Evolutionary conservation across 2,329 filamentous ascomycete genomes (phyloP), one percentile per base, ranked within the genome.

Genomic region (Fusarium buharicum): DNA sequence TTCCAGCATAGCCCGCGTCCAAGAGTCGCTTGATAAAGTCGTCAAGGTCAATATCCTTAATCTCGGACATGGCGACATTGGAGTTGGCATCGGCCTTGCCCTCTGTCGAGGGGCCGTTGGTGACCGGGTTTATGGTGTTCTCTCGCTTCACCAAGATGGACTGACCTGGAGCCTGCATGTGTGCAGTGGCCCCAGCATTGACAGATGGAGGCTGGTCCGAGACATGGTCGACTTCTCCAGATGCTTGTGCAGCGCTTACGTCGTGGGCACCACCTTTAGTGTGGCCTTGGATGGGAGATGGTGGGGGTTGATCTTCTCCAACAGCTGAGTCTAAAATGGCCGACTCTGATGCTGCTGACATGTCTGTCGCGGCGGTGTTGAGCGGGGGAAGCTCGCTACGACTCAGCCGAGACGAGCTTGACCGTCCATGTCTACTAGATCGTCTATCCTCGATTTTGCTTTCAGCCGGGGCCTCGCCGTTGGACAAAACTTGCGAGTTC

Each of bases 11-110:
- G 12, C 91, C 95, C 10, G 95, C 94, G 76, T 99, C 95, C 50
- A 99, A 82, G 38, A 99, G 85, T 38, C 95, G 88, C 71, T 93
- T 93, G 74, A 99, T 99, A 83, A 96, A 97, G 73, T 99, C 95
- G 73, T 99, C 95, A 27, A 99, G 82, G 74, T 99, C 95, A 68
- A 95, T 91, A 31, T 93, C 87, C 76, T 97, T 97, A 72, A 98
- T 86, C 18, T 96, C 92, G 51, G 90, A 88, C 84, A 98, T 96
- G 62, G 91, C 90, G 77, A 97, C 90, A 50, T 79, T 81, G 8
- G 78, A 74, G 51, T 75, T 75, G 4, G 78, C 74, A 41, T 88
- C 85, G 18, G 65, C 52, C 57, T 73, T 76, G 50, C 62, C 75
- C 8, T 80, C 77, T 52, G 84, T 81, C 30, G 83, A 70, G n/a